phyloP scores from a whole-genome alignment of 2,329 filamentous ascomycete species.

The Gaeumannomyces sp. region DNA sequence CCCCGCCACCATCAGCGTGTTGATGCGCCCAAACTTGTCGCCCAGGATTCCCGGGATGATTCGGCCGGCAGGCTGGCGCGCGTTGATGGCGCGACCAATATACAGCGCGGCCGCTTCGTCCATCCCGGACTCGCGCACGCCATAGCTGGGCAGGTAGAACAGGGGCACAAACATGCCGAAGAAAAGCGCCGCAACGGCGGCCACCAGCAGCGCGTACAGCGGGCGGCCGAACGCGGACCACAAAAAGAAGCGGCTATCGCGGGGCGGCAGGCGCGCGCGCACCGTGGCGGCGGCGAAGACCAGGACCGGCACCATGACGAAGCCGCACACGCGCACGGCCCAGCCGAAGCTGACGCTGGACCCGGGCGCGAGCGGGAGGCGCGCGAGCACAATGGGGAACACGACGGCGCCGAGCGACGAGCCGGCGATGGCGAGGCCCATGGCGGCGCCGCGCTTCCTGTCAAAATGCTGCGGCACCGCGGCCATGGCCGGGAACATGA shows the following conservation, averaged over 20 bases:
- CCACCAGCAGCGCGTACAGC: constrained; percentile 46
- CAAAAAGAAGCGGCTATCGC: constrained; percentile 16
- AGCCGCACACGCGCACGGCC: constrained; percentile 52
- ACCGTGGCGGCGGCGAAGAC: constrained; percentile 32
- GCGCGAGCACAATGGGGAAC: constrained; percentile 51
- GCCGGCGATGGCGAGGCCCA: constrained; percentile 56
- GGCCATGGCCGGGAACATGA: constrained; percentile 60
- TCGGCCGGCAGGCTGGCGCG: constrained; percentile 50
- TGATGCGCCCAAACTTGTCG: constrained; percentile 54
- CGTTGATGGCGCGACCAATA: constrained; percentile 60
- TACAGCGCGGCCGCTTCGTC: constrained; percentile 47
- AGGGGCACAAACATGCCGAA: constrained; percentile 49
- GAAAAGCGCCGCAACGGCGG: constrained; percentile 27
- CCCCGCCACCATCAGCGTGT: constrained; percentile 35
- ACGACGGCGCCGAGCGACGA: constrained; percentile 53
- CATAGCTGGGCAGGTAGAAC: constrained; percentile 51
- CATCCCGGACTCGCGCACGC: constrained; percentile 34
- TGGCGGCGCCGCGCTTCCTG: constrained; percentile 48
- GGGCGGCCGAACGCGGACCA: constrained; percentile 47
- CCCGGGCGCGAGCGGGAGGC: constrained; percentile 40
- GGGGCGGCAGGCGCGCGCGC: constrained; percentile 39
- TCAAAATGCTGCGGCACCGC: constrained; percentile 62
- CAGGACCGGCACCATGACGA: constrained; percentile 50
- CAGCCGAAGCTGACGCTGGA: constrained; percentile 50
- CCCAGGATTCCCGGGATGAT: constrained; percentile 52